These are phyloP conservation scores for Paramyrothecium sp. DNA, from an alignment of 2,329 filamentous ascomycete species.

Conservation along the genomic window DNA sequence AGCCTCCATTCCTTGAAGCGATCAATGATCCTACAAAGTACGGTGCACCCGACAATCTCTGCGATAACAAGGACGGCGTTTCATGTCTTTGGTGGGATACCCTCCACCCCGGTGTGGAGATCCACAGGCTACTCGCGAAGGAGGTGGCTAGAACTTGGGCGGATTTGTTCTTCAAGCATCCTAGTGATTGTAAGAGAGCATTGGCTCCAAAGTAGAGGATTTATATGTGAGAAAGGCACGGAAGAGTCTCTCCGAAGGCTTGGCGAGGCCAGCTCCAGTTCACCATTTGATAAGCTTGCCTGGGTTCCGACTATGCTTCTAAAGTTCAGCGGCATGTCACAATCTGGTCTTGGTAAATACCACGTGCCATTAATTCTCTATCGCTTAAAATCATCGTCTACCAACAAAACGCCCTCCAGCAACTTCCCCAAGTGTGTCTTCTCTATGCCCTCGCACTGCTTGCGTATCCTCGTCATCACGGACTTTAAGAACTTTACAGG, in stretches of 20 bases:
- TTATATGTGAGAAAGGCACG: too few species aligned
- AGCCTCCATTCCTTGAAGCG: neutral
- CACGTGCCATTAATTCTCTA: too few species aligned
- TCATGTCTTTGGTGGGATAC: neutral
- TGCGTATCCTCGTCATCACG: constrained; percentile 32
- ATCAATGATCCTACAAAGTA: neutral
- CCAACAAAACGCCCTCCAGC: constrained; percentile 27
- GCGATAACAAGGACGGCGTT: neutral
- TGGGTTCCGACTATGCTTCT: too few species aligned
- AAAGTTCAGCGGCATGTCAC: too few species aligned
- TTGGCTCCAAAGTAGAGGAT: too few species aligned
- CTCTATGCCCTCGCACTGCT: constrained; percentile 33
- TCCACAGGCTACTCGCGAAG: neutral
- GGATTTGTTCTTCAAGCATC: neutral
- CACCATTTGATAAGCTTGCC: too few species aligned
- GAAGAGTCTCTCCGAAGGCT: too few species aligned
- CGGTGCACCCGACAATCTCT: neutral
- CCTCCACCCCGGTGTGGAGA: neutral
- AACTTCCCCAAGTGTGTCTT: constrained; percentile 41
- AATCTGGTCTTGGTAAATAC: too few species aligned
- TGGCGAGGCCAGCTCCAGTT: too few species aligned
- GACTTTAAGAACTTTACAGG: constrained; percentile 25
- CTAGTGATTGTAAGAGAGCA: neutral
- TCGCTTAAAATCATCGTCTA: constrained; percentile 14
- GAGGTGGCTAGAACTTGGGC: neutral